Evolutionary conservation across 768 basidiomycete genomes (phyloP).

Genomic region (Lactarius tabidus): DNA sequence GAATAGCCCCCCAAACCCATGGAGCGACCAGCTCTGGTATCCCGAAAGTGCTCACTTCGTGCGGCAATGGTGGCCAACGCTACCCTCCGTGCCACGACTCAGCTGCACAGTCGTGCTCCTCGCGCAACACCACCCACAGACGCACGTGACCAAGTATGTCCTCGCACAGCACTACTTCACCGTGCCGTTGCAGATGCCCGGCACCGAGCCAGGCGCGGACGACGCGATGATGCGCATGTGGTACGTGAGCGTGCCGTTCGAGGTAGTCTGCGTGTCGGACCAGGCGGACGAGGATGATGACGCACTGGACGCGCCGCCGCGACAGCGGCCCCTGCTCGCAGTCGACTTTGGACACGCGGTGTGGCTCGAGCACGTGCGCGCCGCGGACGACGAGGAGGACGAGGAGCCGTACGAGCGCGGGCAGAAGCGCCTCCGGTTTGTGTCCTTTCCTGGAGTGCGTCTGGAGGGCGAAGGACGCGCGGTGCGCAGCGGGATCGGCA

Average conservation of each 20-base stretch:
- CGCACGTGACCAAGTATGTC: slow-evolving; percentile 57
- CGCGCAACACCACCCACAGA: slow-evolving; percentile 55
- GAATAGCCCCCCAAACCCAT: slow-evolving; percentile 45
- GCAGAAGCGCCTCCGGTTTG: slow-evolving; percentile 59
- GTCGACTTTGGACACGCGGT: slow-evolving; percentile 88
- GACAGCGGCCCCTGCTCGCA: slow-evolving; percentile 67
- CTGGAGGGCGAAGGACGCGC: slow-evolving; percentile 32
- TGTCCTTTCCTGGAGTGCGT: slow-evolving; percentile 60
- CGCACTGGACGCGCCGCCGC: slow-evolving; percentile 33
- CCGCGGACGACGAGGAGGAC: slow-evolving; percentile 32
- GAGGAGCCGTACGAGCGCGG: slow-evolving; percentile 30
- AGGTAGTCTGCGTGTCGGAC: slow-evolving; percentile 64
- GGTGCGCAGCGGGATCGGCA: slow-evolving; percentile 15
- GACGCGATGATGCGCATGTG: slow-evolving; percentile 63
- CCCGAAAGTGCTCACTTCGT: slow-evolving; percentile 75
- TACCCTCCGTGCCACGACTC: slow-evolving; percentile 57
- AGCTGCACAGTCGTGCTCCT: slow-evolving; percentile 72
- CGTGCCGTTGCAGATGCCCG: slow-evolving; percentile 47
- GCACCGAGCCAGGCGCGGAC: slow-evolving; percentile 31
- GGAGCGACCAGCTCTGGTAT: slow-evolving; percentile 63
- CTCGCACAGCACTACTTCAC: slow-evolving; percentile 74
- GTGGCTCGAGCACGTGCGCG: slow-evolving; percentile 61
- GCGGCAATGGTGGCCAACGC: slow-evolving; percentile 75
- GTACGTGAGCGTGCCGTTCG: slow-evolving; percentile 69
- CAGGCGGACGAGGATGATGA: slow-evolving; percentile 38